These are phyloP conservation scores for Pseudisothecium myosuroides DNA, from an alignment of 225 moss, liverwort and hornwort genomes.

Conservation along the genomic window DNA sequence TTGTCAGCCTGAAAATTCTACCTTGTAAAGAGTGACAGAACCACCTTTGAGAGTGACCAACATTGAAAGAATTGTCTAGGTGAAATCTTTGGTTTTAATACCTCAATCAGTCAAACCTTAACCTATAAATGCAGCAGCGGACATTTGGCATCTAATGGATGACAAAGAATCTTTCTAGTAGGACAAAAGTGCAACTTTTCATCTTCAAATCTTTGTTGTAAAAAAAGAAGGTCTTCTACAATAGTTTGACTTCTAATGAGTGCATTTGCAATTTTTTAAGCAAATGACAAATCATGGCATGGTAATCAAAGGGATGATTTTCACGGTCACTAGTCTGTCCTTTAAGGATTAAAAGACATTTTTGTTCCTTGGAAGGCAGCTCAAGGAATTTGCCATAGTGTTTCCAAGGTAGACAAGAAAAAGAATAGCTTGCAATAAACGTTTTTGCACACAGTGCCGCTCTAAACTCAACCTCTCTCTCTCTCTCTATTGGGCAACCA, in stretches of 20 bases:
- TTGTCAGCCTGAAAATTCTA: fast-evolving
- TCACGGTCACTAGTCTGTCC: too few relatives aligned
- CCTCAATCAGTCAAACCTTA: not conserved
- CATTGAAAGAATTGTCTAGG: fast-evolving
- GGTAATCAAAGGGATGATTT: too few relatives aligned
- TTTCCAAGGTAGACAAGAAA: fast-evolving
- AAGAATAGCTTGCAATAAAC: fast-evolving
- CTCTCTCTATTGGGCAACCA: fast-evolving
- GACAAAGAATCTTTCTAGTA: too few relatives aligned
- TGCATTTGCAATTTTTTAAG: too few relatives aligned
- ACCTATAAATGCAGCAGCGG: too few relatives aligned
- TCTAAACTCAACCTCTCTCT: not conserved
- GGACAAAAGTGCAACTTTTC: too few relatives aligned
- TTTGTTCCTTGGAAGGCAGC: fast-evolving
- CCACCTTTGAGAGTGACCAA: fast-evolving
- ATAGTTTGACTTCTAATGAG: too few relatives aligned
- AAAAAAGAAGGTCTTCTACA: too few relatives aligned
- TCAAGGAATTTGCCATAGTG: too few relatives aligned
- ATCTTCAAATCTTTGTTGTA: too few relatives aligned
- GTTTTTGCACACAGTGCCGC: fast-evolving
- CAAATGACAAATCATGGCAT: too few relatives aligned
- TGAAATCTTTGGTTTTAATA: fast-evolving
- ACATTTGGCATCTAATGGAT: too few relatives aligned
- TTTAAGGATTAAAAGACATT: not conserved
- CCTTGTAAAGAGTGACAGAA: not conserved